A percentile compares a stretch with the other conserved stretches of the same genome.
Conservation (phyloP, 805 yeast genomes). For the Saccharomycopsis olivae region DNA sequence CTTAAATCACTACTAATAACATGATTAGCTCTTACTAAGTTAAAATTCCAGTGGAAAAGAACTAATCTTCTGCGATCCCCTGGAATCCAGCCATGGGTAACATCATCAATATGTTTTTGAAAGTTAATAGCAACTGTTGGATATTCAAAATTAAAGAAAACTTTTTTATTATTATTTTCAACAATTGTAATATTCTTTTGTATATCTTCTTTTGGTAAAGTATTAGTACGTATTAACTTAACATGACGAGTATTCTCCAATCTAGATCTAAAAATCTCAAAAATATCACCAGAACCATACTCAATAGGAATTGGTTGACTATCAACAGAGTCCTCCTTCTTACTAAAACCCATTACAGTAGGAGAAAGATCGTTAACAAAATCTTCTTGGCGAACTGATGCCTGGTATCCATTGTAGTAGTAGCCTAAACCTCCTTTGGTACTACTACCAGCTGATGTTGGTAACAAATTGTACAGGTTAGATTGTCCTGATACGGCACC, state of each 20-base stretch:
- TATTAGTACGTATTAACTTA: constrained; percentile 15
- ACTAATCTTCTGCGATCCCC: constrained; percentile 39
- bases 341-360: constrained; percentile 6
- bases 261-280: constrained; percentile 4
- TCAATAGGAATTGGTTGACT: constrained; percentile 3
- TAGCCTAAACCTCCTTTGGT: no score
- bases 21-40: constrained; percentile 20
- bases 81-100: constrained; percentile 33
- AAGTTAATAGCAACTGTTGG: constrained; percentile 17
- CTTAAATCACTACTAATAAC: constrained; percentile 19
- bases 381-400: constrained; percentile 1
- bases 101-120: constrained; percentile 23
- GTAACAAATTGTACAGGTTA: no score
- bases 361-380: constrained; percentile 9
- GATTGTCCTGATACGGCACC: no score
- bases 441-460: no score
- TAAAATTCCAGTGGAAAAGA: constrained; percentile 27
- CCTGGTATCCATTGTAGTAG: background rate
- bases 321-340: constrained; percentile 6
- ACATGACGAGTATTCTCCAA: constrained; percentile 9
- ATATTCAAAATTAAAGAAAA: constrained; percentile 18
- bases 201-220: constrained; percentile 17
- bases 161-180: constrained; percentile 14
- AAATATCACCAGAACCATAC: constrained; percentile 5
- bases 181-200: constrained; percentile 10